Conservation (phyloP, 148 eudicot species). For the Salicornia ramosissima region DNA sequence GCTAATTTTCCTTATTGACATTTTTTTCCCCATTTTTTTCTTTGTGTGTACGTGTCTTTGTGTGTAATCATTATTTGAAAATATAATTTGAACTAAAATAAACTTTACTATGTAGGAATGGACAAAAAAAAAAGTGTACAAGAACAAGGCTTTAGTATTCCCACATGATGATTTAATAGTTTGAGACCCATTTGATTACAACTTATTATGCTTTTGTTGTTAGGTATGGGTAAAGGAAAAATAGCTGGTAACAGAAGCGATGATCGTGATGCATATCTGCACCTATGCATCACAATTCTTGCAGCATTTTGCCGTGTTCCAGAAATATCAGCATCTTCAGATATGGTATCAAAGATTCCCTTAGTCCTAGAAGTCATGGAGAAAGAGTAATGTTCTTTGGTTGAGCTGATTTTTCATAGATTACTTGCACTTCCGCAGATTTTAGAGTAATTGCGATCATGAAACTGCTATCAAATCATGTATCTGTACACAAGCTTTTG, state of each 20-base stretch:
- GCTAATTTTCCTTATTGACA: not conserved
- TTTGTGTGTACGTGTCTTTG: no score
- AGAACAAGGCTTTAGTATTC: no score
- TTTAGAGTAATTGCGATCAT: not conserved
- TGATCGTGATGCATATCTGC: slow-evolving; percentile 60
- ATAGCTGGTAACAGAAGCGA: slow-evolving; percentile 32
- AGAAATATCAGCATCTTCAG: slow-evolving; percentile 59
- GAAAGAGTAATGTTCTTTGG: slow-evolving; percentile 34
- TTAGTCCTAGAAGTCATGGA: slow-evolving; percentile 55
- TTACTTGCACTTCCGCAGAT: not conserved
- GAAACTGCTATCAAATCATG: not conserved
- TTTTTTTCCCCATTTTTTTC: no score
- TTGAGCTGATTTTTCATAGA: not conserved
- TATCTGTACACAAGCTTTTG: not conserved
- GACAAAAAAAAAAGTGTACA: no score
- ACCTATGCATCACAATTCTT: slow-evolving; percentile 51
- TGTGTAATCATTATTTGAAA: no score
- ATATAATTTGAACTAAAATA: no score
- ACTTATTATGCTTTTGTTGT: slow-evolving; percentile 1
- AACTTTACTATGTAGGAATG: no score
- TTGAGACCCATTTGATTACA: not conserved
- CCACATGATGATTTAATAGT: not conserved
- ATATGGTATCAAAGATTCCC: slow-evolving; percentile 62
- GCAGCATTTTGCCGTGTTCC: slow-evolving; percentile 73
- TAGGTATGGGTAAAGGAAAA: slow-evolving; percentile 61